phyloP scores from a whole-genome alignment of 78 protist genomes.

The Corallochytrium limacisporum region DNA sequence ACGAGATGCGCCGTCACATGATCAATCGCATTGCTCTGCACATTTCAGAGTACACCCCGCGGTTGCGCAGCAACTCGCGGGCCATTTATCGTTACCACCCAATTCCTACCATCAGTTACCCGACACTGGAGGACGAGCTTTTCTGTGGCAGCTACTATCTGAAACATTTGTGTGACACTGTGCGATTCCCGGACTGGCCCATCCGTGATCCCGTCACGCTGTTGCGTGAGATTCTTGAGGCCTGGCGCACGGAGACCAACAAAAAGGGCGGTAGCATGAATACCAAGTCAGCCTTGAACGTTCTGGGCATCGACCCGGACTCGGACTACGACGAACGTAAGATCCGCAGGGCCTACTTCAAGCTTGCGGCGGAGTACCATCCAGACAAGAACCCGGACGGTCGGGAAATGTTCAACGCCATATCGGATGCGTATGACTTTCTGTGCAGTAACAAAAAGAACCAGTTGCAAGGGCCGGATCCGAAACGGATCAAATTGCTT shows the following conservation, averaged over 20 bases:
- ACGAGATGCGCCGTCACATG: slow-evolving; percentile 52
- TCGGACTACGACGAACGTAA: background rate
- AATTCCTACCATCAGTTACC: slow-evolving; percentile 37
- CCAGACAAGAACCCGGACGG: slow-evolving; percentile 74
- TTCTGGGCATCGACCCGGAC: slow-evolving; percentile 28
- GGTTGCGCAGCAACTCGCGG: slow-evolving; percentile 41
- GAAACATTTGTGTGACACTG: slow-evolving; percentile 51
- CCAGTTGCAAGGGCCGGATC: slow-evolving; percentile 17
- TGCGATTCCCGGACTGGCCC: slow-evolving; percentile 65
- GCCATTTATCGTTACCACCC: slow-evolving; percentile 52
- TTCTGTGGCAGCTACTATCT: slow-evolving; percentile 63
- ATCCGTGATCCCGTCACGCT: slow-evolving; percentile 22
- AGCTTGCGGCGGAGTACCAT: slow-evolving; percentile 53
- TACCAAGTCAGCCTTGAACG: slow-evolving; percentile 14
- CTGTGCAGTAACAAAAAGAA: background rate
- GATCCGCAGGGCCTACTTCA: slow-evolving; percentile 56
- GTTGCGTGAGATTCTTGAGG: slow-evolving; percentile 32
- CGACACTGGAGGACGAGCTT: slow-evolving; percentile 54
- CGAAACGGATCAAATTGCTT: slow-evolving; percentile 18
- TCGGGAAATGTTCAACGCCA: slow-evolving; percentile 52
- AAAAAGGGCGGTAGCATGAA: slow-evolving; percentile 30
- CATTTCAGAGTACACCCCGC: slow-evolving; percentile 53
- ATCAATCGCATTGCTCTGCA: slow-evolving; percentile 65
- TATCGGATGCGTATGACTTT: slow-evolving; percentile 5
- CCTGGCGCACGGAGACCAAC: slow-evolving; percentile 30